Evolutionary conservation across 768 basidiomycete genomes (phyloP).

Genomic region (Myochromella boudieri): DNA sequence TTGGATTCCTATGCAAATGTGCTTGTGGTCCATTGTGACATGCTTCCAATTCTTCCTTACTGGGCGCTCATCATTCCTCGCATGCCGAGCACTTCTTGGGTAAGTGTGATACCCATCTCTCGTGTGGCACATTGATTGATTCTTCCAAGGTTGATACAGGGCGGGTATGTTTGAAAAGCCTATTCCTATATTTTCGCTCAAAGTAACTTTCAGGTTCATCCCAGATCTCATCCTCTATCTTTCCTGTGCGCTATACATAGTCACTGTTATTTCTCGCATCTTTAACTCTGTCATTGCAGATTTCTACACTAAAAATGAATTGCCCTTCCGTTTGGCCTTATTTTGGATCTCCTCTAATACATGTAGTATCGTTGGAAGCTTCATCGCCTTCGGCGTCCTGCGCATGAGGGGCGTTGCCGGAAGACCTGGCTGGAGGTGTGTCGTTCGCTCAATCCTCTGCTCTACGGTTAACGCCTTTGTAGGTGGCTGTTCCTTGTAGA

Average conservation of each 20-base stretch:
- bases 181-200: neutral
- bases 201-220: constrained; percentile 39
- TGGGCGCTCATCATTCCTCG: constrained; percentile 50
- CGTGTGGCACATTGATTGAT: neutral
- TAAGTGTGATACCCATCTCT: constrained; percentile 14
- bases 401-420: constrained; percentile 56
- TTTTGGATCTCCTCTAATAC: constrained; percentile 55
- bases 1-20: constrained; percentile 63
- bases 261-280: too few species aligned
- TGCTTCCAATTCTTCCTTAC: constrained; percentile 55
- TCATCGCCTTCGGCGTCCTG: constrained; percentile 62
- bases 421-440: constrained; percentile 47
- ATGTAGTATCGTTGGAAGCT: constrained; percentile 47
- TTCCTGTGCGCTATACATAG: constrained; percentile 57
- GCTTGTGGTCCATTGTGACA: constrained; percentile 52
- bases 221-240: constrained; percentile 63
- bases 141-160: constrained; percentile 39
- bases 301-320: constrained; percentile 60
- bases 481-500: constrained; percentile 62
- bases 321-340: constrained; percentile 53
- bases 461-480: neutral
- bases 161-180: constrained; percentile 32
- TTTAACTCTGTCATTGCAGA: constrained; percentile 26
- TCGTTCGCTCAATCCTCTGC: neutral
- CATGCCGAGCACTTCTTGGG: constrained; percentile 49